These are phyloP conservation scores for Canavalia ensiformis DNA, from an alignment of 306 rosid species.

Conservation along the genomic window DNA sequence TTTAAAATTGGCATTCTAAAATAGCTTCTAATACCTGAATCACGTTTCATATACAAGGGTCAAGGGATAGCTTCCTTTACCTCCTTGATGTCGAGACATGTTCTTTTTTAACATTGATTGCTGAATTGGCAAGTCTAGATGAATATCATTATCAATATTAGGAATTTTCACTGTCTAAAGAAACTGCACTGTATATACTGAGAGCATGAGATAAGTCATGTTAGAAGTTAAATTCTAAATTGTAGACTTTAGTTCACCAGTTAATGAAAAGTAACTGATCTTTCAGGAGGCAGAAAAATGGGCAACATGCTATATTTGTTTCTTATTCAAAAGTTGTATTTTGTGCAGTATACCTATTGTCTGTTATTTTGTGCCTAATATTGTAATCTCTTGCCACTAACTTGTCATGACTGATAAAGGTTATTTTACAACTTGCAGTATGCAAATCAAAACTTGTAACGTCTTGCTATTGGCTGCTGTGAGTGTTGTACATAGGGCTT, in stretches of 20 bases:
- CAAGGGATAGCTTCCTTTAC: not conserved
- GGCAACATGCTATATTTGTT: not conserved
- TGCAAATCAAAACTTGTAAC: slow-evolving; percentile 56
- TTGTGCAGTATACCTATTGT: not conserved
- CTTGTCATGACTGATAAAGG: slow-evolving; percentile 26
- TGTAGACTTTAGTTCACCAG: not conserved
- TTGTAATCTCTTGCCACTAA: not conserved
- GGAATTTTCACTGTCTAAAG: not conserved
- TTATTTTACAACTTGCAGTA: slow-evolving; percentile 58
- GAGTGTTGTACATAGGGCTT: not conserved
- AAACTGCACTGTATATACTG: not conserved
- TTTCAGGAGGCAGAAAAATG: slow-evolving; percentile 13
- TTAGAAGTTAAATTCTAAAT: slow-evolving; percentile 9
- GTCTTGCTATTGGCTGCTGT: slow-evolving; percentile 29
- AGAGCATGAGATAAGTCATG: not conserved
- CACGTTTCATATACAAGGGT: not conserved
- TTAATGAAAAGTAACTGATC: not conserved
- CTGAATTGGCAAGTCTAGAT: slow-evolving; percentile 16
- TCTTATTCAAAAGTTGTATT: not conserved
- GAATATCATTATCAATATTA: not conserved
- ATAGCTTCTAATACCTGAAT: not conserved
- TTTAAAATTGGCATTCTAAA: slow-evolving; percentile 21
- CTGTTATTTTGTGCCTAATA: not conserved
- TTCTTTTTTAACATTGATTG: not conserved
- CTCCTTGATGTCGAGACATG: not conserved